Base-by-base conservation (phyloP, 2,329 filamentous ascomycete species). In the Fusarium mangiferae region DNA sequence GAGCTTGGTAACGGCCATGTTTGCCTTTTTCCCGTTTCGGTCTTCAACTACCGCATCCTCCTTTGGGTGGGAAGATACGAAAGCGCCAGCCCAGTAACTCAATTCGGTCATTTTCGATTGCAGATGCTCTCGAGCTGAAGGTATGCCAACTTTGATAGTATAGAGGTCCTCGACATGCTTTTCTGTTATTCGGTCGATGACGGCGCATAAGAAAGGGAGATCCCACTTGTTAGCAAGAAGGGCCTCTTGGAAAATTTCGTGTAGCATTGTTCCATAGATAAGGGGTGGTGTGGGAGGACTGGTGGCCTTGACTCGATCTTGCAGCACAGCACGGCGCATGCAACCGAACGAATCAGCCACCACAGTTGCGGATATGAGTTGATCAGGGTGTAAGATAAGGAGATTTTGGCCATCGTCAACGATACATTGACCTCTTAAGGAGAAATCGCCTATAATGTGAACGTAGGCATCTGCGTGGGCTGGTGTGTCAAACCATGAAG, bases 321-420 rank as follows among this genome's bases (percentile, higher is more conserved):
- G 95, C 33, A 99, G 88, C 3, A 98, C 96, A 36, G 96, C 95
- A 73, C 96, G 92, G 24, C 96, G 92, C 80, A 93, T 92, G 80
- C 96, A 99, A 30, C 91, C 92, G 80, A 98, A 98, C 0, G 96
- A 98, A 82, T 99, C 96, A n/a, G 95, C 95, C 48, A 99, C 93
- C 10, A 97, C 94, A 2, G 96, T 98, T 6, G 96, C 93, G 6
- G 96, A 98, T 60, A 99, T 93, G 39, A 99, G 89, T 83, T 98
- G 95, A 79, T 99, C 96, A 0, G 96, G 96, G 79, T 99, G 95
- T 20, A 99, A 84, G 65, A 99, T 95, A 57, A 99, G 85, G 82
- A 98, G 93, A 77, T 95, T 94, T 56, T 92, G 88, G 6, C 89
- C 87, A 80, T 98, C 94, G 79, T 97, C 93, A 71, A 98, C 88